A percentile compares a stretch with the other conserved stretches of the same genome.
Conservation (phyloP, 331 rosid genomes). For the Acacia concinna region DNA sequence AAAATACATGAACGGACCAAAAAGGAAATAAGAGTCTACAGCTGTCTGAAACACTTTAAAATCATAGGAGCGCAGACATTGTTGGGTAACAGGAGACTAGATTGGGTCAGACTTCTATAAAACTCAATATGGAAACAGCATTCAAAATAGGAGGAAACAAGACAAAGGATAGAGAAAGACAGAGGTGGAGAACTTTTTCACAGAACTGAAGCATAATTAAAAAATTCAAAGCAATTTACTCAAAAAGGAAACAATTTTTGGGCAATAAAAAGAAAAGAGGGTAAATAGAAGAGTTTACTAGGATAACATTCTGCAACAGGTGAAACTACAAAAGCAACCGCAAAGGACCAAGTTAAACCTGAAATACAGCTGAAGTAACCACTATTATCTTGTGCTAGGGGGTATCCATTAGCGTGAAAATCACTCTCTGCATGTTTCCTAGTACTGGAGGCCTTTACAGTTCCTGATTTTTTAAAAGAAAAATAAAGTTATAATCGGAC, state of each 20-base stretch:
- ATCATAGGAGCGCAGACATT: not conserved
- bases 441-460: constrained; percentile 49
- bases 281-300: not conserved
- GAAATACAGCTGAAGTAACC: constrained; percentile 64
- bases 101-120: not conserved
- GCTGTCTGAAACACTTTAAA: not conserved
- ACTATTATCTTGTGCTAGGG: constrained; percentile 61
- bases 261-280: constrained; percentile 9
- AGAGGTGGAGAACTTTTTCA: not conserved
- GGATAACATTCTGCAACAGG: not conserved
- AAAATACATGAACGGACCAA: constrained; percentile 4
- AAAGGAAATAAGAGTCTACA: not conserved
- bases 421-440: constrained; percentile 57
- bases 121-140: not conserved
- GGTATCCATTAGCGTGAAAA: constrained; percentile 57
- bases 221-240: constrained; percentile 19
- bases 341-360: constrained; percentile 49
- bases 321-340: constrained; percentile 1
- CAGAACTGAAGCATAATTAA: constrained; percentile 12
- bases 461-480: constrained; percentile 44
- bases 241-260: not conserved
- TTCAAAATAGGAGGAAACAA: not conserved
- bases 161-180: not conserved
- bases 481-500: constrained; percentile 30
- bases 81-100: not conserved